Evolutionary conservation across 2,329 filamentous ascomycete species (phyloP).

Genomic region (Westerdykella ornata): DNA sequence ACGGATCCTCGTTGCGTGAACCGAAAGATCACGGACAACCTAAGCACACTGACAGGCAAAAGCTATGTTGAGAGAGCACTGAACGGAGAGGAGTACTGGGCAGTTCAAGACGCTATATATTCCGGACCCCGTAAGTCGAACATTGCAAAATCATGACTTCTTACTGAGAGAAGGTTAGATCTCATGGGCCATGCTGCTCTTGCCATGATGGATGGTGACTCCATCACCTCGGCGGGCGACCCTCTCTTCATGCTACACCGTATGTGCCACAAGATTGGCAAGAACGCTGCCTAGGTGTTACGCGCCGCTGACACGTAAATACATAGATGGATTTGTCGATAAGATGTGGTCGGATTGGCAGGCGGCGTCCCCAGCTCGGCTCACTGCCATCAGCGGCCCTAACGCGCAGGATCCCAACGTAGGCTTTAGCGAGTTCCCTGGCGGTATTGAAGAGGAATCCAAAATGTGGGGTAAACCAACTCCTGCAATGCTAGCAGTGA

Average conservation of each 20-base stretch:
- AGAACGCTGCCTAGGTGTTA: no score
- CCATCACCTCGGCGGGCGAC: not conserved
- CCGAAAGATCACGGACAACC: not conserved
- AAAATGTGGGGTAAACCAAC: conserved; percentile 1
- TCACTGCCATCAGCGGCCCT: conserved; percentile 1
- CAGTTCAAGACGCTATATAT: conserved; percentile 1
- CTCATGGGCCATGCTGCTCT: conserved; percentile 1
- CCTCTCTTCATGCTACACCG: conserved; percentile 5
- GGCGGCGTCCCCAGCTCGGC: not conserved
- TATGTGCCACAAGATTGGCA: not conserved
- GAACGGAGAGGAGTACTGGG: not conserved
- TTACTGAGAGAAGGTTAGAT: not conserved
- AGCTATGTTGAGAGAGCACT: not conserved
- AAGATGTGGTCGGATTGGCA: conserved; percentile 7
- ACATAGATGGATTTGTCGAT: conserved; percentile 1
- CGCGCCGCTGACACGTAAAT: no score
- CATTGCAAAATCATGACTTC: not conserved
- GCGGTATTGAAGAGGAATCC: conserved; percentile 2
- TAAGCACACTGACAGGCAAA: conserved; percentile 1
- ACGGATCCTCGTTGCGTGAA: conserved; percentile 2
- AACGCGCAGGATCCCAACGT: not conserved
- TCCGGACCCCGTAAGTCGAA: not conserved
- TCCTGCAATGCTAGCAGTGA: not conserved
- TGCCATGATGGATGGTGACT: conserved; percentile 2
- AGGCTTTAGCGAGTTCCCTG: conserved; percentile 1